Evolutionary conservation across 148 eudicot species (phyloP).

Genomic region (Oxyria digyna): DNA sequence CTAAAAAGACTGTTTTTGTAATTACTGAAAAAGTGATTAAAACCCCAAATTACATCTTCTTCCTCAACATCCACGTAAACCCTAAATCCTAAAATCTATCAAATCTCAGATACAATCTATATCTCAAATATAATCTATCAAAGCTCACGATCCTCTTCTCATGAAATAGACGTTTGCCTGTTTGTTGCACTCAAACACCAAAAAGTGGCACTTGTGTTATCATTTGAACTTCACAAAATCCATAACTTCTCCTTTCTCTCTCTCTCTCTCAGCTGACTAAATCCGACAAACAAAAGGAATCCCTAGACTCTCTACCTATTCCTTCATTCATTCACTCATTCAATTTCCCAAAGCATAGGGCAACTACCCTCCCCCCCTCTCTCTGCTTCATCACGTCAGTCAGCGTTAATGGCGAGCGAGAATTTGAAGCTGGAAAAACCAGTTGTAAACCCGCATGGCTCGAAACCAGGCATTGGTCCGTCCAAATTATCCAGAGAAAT

Average conservation of each 20-base stretch:
- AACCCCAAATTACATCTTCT: too few species aligned
- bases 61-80: too few species aligned
- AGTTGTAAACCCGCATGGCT: not conserved
- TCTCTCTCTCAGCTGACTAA: not conserved
- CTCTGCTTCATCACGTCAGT: not conserved
- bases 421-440: not conserved
- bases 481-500: constrained; percentile 3
- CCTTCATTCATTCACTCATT: not conserved
- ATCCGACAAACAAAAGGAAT: not conserved
- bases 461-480: not conserved
- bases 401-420: not conserved
- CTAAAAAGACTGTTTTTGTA: too few species aligned
- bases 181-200: not conserved
- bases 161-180: not conserved
- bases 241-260: not conserved
- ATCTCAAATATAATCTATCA: too few species aligned
- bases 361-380: not conserved
- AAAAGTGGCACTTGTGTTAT: not conserved
- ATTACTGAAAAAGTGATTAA: too few species aligned
- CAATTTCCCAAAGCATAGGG: not conserved
- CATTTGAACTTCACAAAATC: not conserved
- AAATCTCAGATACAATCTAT: too few species aligned
- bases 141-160: too few species aligned
- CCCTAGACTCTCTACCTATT: not conserved
- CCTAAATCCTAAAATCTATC: too few species aligned